Base-by-base conservation (phyloP, 768 basidiomycete genomes). In the Rhodosporidiobolus sp. region DNA sequence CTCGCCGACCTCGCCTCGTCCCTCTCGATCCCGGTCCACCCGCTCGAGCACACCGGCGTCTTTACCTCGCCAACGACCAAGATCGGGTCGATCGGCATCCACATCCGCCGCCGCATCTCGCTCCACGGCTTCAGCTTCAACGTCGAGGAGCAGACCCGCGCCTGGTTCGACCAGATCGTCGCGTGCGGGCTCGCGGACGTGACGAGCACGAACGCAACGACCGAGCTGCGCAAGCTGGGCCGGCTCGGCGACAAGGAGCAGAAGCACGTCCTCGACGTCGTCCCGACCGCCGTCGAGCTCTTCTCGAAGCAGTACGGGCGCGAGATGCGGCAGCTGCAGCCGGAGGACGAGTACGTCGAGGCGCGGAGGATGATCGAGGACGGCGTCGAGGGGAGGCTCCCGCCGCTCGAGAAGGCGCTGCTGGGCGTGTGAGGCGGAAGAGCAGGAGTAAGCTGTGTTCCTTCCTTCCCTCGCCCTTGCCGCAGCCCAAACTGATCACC, bases 81-180 rank as follows among this genome's bases (percentile, higher is more conserved):
- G 81, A 85, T 99, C 77, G 92, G 87, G 26, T 98, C 95, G 78
- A 95, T 99, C 63, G 96, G 96, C 55, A 92, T 99, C 63, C 94
- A 97, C 81, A 88, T 98, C 65, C 88, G 94, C 67, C 94, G 97
- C 79, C 87, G 95, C 55, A 85, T 99, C 66, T 95, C 96, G 55
- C 90, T 88, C 34, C 96, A 99, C 80, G 96, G 96, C 2, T 96
- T 99, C 82, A 87, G 94, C 2, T 83, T 97, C 79, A 99, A 99
- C 81, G 84, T 97, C 70, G 92, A 92, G 0, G 81, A 80, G 38
- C 89, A 96, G 74, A 92, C 93, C 8, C 79, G 88, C 34, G 74
- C 83, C 32, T 98, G 95, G 95, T 97, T 99, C 79, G 84, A 90
- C 77, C 83, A 86, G 67, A 86, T 98, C 62, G 87, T 95, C 9